These are phyloP conservation scores for Wickerhamomyces kurtzmanii DNA, from an alignment of 805 yeast species.

Conservation along the genomic window DNA sequence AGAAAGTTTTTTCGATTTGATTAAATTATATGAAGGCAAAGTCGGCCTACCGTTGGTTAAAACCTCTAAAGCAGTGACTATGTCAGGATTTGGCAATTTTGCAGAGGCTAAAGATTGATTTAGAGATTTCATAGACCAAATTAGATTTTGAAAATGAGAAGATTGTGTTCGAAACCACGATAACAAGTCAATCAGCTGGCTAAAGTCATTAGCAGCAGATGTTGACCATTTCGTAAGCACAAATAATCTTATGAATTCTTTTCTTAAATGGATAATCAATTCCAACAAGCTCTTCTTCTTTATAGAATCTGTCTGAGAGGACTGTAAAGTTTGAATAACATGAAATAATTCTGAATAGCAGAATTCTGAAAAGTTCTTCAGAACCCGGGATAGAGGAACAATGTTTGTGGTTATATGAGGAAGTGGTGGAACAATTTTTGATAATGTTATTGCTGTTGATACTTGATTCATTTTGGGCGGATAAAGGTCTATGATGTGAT, in stretches of 20 bases:
- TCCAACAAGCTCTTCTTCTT: constrained; percentile 65
- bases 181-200: constrained; percentile 72
- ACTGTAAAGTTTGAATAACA: constrained; percentile 48
- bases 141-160: constrained; percentile 49
- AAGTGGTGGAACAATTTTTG: constrained; percentile 26
- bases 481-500: too few relatives aligned
- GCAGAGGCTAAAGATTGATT: constrained; percentile 76
- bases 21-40: constrained; percentile 52
- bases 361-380: constrained; percentile 48
- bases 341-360: constrained; percentile 55
- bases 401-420: constrained; percentile 72
- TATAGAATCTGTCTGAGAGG: constrained; percentile 46
- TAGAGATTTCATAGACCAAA: constrained; percentile 57
- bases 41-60: constrained; percentile 70
- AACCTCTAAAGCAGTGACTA: constrained; percentile 81
- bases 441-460: too few relatives aligned
- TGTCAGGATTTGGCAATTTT: constrained; percentile 85
- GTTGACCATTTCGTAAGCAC: constrained; percentile 85
- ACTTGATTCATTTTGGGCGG: too few relatives aligned
- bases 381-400: constrained; percentile 50
- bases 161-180: constrained; percentile 83
- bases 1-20: constrained; percentile 38
- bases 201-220: constrained; percentile 58
- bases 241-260: constrained; percentile 75
- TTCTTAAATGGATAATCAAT: constrained; percentile 61